phyloP scores from a whole-genome alignment of 371 early-diverging fungal genomes.

The Mortierella sp. region DNA sequence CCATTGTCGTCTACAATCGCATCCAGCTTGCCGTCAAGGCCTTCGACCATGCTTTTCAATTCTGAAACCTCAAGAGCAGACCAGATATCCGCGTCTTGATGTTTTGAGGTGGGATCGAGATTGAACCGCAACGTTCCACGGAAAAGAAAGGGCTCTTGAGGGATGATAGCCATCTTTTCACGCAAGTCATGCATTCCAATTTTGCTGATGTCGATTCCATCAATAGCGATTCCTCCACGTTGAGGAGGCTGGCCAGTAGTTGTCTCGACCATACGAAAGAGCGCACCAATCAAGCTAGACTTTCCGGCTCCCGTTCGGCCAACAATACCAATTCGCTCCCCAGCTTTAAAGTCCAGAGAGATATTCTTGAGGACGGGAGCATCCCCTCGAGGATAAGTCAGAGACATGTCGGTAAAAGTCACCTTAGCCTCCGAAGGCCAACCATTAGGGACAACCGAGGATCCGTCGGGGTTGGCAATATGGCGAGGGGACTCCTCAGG shows the following conservation, averaged over 20 bases:
- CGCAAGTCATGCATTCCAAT: slow-evolving; percentile 68
- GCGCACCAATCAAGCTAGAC: slow-evolving; percentile 61
- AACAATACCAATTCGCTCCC: slow-evolving; percentile 62
- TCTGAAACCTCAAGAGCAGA: slow-evolving; percentile 37
- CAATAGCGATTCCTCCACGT: slow-evolving; percentile 64
- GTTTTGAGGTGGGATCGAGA: slow-evolving; percentile 70
- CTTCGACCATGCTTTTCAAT: slow-evolving; percentile 17
- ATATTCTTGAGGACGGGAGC: slow-evolving; percentile 57
- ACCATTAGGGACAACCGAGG: slow-evolving; percentile 25
- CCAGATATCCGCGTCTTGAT: slow-evolving; percentile 73
- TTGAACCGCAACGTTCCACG: slow-evolving; percentile 66
- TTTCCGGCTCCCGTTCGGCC: slow-evolving; percentile 73
- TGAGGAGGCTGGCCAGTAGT: slow-evolving; percentile 16
- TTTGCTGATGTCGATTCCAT: slow-evolving; percentile 63
- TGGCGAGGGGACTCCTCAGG: slow-evolving; percentile 60
- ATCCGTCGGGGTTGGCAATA: slow-evolving; percentile 27
- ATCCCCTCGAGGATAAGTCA: slow-evolving; percentile 59
- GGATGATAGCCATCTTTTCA: slow-evolving; percentile 69
- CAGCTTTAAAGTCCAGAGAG: slow-evolving; percentile 46
- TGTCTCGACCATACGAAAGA: slow-evolving; percentile 65
- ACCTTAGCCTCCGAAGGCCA: slow-evolving; percentile 64
- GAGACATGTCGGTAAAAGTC: slow-evolving; percentile 54
- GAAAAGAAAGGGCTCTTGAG: slow-evolving; percentile 69
- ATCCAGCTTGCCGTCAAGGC: slow-evolving; percentile 33
- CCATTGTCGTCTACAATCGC: slow-evolving; percentile 57